A percentile compares a stretch with the other conserved stretches of the same genome.
Conservation (phyloP, 805 yeast genomes). For the Wickerhamomyces pijperi region DNA sequence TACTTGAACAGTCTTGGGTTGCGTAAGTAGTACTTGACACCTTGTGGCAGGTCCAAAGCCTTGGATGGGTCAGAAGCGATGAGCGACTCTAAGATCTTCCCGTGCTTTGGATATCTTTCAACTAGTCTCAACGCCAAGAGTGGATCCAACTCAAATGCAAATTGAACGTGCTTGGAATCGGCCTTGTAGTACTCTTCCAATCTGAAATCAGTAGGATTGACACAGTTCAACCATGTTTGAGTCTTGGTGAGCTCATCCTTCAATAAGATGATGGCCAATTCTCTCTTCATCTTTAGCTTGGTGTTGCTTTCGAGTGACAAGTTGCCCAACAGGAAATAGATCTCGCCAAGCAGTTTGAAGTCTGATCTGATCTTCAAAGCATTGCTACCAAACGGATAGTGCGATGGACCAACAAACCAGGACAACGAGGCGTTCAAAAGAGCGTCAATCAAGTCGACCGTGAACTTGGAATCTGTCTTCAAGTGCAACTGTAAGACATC, state of each 20-base stretch:
- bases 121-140: constrained; percentile 62
- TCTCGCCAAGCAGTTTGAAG: constrained; percentile 41
- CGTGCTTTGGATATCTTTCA: constrained; percentile 38
- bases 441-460: constrained; percentile 27
- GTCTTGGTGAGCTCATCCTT: constrained; percentile 66
- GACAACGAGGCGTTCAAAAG: constrained; percentile 59
- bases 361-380: constrained; percentile 62
- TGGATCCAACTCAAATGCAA: constrained; percentile 61
- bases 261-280: constrained; percentile 49
- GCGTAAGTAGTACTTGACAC: constrained; percentile 40
- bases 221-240: constrained; percentile 49
- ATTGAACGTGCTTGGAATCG: constrained; percentile 27
- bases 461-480: constrained; percentile 35
- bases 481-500: constrained; percentile 50
- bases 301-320: constrained; percentile 11
- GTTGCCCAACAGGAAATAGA: constrained; percentile 20
- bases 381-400: constrained; percentile 82
- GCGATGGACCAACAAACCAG: constrained; percentile 60
- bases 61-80: constrained; percentile 47
- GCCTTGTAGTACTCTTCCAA: constrained; percentile 25
- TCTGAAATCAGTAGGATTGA: constrained; percentile 27
- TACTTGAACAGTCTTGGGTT: constrained; percentile 9
- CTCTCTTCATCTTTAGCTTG: constrained; percentile 31
- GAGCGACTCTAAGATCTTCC: constrained; percentile 28
- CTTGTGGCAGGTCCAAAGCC: constrained; percentile 44